Conservation (phyloP, 305 asterid genomes). For the Rubia tinctorum region DNA sequence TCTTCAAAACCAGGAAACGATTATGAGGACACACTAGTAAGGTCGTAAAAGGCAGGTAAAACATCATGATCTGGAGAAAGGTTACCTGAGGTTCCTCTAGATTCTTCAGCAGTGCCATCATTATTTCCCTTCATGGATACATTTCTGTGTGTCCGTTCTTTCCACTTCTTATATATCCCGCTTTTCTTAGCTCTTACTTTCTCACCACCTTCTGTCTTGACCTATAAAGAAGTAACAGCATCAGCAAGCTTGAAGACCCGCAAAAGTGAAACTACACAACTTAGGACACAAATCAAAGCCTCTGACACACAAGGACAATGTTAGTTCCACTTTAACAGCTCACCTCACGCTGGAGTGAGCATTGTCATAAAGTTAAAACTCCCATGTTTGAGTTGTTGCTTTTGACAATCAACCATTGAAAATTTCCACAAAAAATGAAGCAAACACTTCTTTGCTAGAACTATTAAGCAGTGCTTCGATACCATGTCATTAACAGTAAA, state of each 20-base stretch:
- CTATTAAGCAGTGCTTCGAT: background rate
- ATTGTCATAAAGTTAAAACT: background rate
- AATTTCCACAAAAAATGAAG: background rate
- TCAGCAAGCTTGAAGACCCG: slow-evolving; percentile 16
- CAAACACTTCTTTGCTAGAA: background rate
- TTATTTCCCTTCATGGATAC: slow-evolving; percentile 53
- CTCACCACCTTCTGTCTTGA: slow-evolving; percentile 87
- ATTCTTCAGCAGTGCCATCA: slow-evolving; percentile 41
- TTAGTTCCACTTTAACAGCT: background rate
- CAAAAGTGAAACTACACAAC: background rate
- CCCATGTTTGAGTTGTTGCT: background rate
- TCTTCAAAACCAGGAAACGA: background rate
- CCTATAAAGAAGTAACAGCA: slow-evolving; percentile 40
- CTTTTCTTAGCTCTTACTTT: slow-evolving; percentile 58
- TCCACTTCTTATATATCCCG: slow-evolving; percentile 87
- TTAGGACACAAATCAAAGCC: no score
- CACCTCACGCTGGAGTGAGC: background rate
- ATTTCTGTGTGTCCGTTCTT: slow-evolving; percentile 58
- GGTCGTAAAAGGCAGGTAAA: background rate
- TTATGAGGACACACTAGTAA: background rate
- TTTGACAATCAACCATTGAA: background rate
- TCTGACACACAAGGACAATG: background rate
- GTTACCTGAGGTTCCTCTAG: slow-evolving; percentile 61
- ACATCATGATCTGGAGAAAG: background rate
- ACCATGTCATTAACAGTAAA: background rate